Base-by-base conservation (phyloP, 768 basidiomycete species). In the Agrocybe praecox region DNA sequence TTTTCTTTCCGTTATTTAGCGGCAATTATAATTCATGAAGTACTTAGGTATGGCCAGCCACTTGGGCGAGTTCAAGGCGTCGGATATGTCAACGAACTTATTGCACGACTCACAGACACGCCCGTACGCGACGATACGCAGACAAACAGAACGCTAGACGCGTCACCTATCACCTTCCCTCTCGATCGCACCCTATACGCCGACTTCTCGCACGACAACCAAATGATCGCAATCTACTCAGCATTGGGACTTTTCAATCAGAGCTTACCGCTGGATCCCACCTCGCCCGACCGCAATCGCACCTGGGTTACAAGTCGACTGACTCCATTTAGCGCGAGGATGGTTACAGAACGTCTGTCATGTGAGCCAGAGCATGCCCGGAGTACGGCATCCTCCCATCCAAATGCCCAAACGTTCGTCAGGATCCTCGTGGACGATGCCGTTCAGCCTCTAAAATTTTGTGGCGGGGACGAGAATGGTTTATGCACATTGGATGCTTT, bases 191-290 rank as follows among this genome's bases (percentile, higher is more conserved):
- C 76, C 6, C 65, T 92, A 45, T 92, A 90, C 63, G 85, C 82
- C 19, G 92, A 95, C 71, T 94, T 95, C 69, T 84, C 89, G 8
- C 92, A 95, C 67, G 92, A 94, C 67, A 92, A 94, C 68, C 77
- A 89, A 65, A 90, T 96, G 84, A 75, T 90, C 40, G 86, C 90
- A 33, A 88, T 94, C 48, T 89, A 86, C 61, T 80, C 70, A 73
- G 90, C 66, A 55, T 84, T 74, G 71, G 92, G 82, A 42, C 77
- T 82, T 49, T 84, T 80, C 67, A 68, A 55, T 6, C 80, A 79
- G 58, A 53, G 52, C 14, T 49, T 10, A 6, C 61, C 70, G n/a
- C 69, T 76, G 24, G 71, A 77, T 62, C 74, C 77, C 0, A 62
- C 60, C 4, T 51, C 43, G 9, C 69, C 72, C 22, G 68, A 80